Evolutionary conservation across 345 rosid species (phyloP), one percentile per base, ranked within the genome.

Genomic region (Noccaea bulbosa): DNA sequence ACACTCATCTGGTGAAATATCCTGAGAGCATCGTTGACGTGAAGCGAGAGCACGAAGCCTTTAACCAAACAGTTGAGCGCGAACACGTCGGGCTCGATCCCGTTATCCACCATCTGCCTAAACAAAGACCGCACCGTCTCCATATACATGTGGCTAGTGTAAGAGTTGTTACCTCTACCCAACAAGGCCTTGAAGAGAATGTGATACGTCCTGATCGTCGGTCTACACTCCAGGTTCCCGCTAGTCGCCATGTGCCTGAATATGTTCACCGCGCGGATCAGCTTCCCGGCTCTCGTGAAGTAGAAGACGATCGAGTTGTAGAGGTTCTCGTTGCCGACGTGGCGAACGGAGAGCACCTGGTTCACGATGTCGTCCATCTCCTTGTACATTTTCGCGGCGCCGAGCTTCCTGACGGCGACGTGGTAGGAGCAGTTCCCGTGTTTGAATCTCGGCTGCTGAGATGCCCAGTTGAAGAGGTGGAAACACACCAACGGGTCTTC

Each of bases 1-100:
- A 79, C 86, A 40, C 81, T 88, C 93, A 93, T 90, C 50, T 93
- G 97, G 22, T 93, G 98, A 79, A 93, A 93, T 74, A 90, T 81
- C 62, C 98, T 85, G 22, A 93, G 80, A 49, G 98, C 98, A 76
- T 93, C 97, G 46, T 93, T 93, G 16, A 93, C 91, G 46, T 90
- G 98, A 56, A 88, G 90, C 2, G 98, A 87, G 30, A 93, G 89
- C 55, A 90, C 91, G 4, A 84, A 93, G 15, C 98, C 96, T 71
- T 87, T 93, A 39, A 93, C 87, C 89, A 93, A 44, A 65, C 77
- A 77, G 63, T 77, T 77, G 22, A 77, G 14, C 52, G 80, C 73
- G 3, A 68, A 72, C 16, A 88, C 73, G 71, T 93, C 97, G 3
- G 98, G 97, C 27, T 88, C 96, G 34, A 93, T 81, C 69, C 93